Evolutionary conservation across 2,329 filamentous ascomycete species (phyloP), one percentile per base, ranked within the genome.

Genomic region (Pseudogymnoascus verrucosus): DNA sequence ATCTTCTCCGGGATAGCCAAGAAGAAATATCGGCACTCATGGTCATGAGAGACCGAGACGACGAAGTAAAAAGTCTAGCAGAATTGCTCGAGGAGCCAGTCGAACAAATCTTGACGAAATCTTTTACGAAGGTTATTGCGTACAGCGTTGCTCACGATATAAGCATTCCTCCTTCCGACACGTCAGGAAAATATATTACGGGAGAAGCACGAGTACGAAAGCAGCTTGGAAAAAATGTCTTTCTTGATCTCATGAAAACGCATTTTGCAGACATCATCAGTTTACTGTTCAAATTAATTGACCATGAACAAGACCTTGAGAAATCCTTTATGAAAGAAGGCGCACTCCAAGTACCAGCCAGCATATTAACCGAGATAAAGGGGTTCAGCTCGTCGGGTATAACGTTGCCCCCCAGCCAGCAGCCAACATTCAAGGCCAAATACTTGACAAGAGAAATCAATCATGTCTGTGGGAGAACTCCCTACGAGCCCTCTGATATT

Each of bases 111-210:
- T 74, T 96, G 12, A 78, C 81, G 31, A 75, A 78, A 26, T 89
- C 88, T 16, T 97, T 98, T 70, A 82, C 88, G 36, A 95, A 89
- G 72, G 83, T 87, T 2, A 82, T 92, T 68, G 91, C 92, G 4
- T 99, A 98, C 73, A 87, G 89, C 64, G 87, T 96, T 69, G 88
- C 90, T 3, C 86, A 89, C 72, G 90, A 93, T 71, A 86, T 90
- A 62, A 78, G 76, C 62, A 73, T 78, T 57, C 77, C 78, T 19
- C 59, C 59, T 28, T 61, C 59, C 36, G 74, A 76, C 47, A 72
- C 73, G 16, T 74, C 72, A 19, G 75, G 80, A 62, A 76, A 74
- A 54, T 74, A 79, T 14, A 74, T 79, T 7, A 85, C 80, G 60
- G 86, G 85, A 3, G 89, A 93, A 70, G 81, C 81, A 63, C 79